Evolutionary conservation across 768 basidiomycete genomes (phyloP).

Genomic region (Boletus subparvulus): DNA sequence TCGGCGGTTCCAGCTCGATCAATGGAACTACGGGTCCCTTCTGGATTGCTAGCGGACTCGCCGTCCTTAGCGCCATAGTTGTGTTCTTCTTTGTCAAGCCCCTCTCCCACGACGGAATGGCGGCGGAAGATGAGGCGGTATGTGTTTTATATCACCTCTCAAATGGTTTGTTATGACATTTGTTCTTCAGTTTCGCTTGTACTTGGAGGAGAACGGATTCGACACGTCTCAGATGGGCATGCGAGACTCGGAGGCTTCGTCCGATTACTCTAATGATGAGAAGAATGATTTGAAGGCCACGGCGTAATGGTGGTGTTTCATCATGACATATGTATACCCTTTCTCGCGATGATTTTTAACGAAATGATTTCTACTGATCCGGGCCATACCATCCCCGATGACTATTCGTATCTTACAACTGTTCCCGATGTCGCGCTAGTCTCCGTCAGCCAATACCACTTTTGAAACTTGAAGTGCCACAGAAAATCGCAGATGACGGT

Average conservation of each 20-base stretch:
- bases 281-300: conserved; percentile 13
- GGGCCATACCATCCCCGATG: not conserved
- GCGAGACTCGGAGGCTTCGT: conserved; percentile 24
- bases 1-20: conserved; percentile 51
- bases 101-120: conserved; percentile 76
- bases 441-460: not conserved
- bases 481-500: no score
- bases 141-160: conserved; percentile 21
- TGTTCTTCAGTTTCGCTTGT: conserved; percentile 68
- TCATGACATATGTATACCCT: not conserved
- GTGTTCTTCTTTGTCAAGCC: conserved; percentile 74
- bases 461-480: no score
- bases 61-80: conserved; percentile 72
- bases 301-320: conserved; percentile 9
- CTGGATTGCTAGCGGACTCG: conserved; percentile 85
- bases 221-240: conserved; percentile 76
- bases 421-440: not conserved
- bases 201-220: conserved; percentile 76
- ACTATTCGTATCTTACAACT: not conserved
- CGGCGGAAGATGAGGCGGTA: conserved; percentile 66
- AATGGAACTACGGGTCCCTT: conserved; percentile 82
- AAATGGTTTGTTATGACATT: not conserved
- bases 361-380: not conserved
- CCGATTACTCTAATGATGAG: conserved; percentile 16
- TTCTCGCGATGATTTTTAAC: not conserved